Evolutionary conservation across 1,139 yeast species (phyloP).

Genomic region (Kodamaea derodonti): DNA sequence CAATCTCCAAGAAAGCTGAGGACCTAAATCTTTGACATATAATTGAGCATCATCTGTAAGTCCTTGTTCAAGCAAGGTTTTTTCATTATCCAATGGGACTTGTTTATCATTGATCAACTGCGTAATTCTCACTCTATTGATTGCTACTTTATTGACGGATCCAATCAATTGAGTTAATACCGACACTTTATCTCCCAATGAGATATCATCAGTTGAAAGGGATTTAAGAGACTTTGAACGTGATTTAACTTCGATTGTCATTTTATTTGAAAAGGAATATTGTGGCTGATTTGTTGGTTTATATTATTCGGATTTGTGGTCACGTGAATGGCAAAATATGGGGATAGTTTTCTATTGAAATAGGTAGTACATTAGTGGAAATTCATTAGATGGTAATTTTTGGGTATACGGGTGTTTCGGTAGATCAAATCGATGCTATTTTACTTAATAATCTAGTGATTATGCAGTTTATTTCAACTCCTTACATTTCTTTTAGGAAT

Average conservation of each 20-base stretch:
- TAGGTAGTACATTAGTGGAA: no score
- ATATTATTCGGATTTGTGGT: no score
- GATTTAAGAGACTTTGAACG: slow-evolving; percentile 50
- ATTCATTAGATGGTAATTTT: no score
- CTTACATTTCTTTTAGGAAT: no score
- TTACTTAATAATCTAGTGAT: no score
- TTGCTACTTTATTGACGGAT: slow-evolving; percentile 40
- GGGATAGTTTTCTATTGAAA: no score
- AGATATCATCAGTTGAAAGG: slow-evolving; percentile 32
- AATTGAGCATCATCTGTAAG: slow-evolving; percentile 26
- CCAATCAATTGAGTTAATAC: slow-evolving; percentile 40
- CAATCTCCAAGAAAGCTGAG: slow-evolving; percentile 88
- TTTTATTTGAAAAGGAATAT: slow-evolving; percentile 19
- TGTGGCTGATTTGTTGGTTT: no score
- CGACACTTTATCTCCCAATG: slow-evolving; percentile 15
- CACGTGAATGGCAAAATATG: no score
- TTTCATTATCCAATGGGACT: slow-evolving; percentile 28
- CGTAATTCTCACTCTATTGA: slow-evolving; percentile 37
- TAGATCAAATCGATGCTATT: no score
- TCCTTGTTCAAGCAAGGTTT: slow-evolving; percentile 31
- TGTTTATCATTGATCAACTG: slow-evolving; percentile 27
- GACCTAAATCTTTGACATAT: slow-evolving; percentile 83
- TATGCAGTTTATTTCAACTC: no score
- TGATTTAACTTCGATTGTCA: slow-evolving; percentile 41
- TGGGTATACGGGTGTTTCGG: no score